Percentiles rank a stretch among this genome's conserved stretches.
These are phyloP conservation scores for Davidsoniella australis DNA, from an alignment of 2,329 filamentous ascomycete genomes.

Conservation along the genomic window DNA sequence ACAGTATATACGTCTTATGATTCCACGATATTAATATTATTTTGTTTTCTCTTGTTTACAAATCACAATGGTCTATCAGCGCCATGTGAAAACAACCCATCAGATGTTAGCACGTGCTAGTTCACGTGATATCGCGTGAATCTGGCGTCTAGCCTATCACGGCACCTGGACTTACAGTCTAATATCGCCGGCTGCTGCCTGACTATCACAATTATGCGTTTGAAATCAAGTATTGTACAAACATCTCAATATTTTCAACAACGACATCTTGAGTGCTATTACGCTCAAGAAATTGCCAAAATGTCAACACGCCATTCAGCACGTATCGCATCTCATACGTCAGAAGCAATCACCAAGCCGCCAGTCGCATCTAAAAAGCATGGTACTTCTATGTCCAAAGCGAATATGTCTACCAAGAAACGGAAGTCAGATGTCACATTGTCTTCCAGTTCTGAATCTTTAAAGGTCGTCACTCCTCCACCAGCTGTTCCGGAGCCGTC, in stretches of 20 bases:
- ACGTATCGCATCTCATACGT: slow-evolving; percentile 2
- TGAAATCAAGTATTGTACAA: too few species aligned
- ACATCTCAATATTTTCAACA: not conserved
- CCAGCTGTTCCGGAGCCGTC: not conserved
- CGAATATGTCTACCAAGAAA: not conserved
- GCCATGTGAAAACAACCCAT: too few species aligned
- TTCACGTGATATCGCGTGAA: too few species aligned
- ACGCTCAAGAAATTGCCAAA: not conserved
- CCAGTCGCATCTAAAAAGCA: not conserved
- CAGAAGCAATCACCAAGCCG: too few species aligned
- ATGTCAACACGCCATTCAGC: slow-evolving; percentile 5
- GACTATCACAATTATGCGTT: too few species aligned
- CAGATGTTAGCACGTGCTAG: too few species aligned
- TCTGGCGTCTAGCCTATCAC: too few species aligned
- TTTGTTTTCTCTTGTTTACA: not conserved
- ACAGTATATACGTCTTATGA: not conserved
- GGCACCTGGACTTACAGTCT: too few species aligned
- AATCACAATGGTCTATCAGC: too few species aligned
- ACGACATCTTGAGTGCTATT: not conserved
- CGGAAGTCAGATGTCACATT: not conserved
- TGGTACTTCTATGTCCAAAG: not conserved
- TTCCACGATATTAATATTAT: not conserved
- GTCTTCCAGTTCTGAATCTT: not conserved
- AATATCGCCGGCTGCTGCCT: too few species aligned
- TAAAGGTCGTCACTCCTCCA: not conserved